These are phyloP conservation scores for Thelonectria discophora DNA, from an alignment of 2,329 filamentous ascomycete species.

Conservation along the genomic window DNA sequence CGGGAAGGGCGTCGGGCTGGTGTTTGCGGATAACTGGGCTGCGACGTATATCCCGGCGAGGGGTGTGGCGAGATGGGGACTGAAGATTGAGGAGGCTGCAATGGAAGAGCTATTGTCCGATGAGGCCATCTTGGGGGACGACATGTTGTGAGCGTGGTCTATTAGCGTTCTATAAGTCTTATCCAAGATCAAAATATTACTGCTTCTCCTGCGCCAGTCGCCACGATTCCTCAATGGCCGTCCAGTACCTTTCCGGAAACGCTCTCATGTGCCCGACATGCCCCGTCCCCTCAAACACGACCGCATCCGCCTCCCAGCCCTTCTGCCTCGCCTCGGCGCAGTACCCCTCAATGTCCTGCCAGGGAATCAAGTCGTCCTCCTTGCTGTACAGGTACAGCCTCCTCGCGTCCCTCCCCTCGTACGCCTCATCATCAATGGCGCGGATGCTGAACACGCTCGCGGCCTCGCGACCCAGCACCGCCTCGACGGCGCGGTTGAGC, in stretches of 20 bases:
- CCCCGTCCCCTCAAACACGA: constrained; percentile 64
- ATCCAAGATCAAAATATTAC: too few relatives aligned
- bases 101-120: neutral
- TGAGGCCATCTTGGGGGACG: neutral
- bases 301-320: constrained; percentile 60
- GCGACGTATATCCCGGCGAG: neutral
- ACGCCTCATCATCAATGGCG: constrained; percentile 50
- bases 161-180: constrained; percentile 2
- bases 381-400: constrained; percentile 68
- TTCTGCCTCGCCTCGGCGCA: constrained; percentile 55
- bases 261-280: constrained; percentile 70
- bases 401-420: constrained; percentile 49
- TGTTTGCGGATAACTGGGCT: neutral
- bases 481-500: constrained; percentile 47
- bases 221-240: constrained; percentile 48
- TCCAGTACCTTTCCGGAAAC: constrained; percentile 68
- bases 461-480: constrained; percentile 50
- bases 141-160: neutral
- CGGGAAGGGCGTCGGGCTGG: too few relatives aligned
- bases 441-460: constrained; percentile 52
- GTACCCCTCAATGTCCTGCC: constrained; percentile 64
- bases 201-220: constrained; percentile 15
- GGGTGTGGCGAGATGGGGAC: neutral
- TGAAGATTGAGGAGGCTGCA: neutral
- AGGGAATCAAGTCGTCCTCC: constrained; percentile 64